Base-by-base conservation (phyloP, 208 protist genomes). In the Phytomonas francai region DNA sequence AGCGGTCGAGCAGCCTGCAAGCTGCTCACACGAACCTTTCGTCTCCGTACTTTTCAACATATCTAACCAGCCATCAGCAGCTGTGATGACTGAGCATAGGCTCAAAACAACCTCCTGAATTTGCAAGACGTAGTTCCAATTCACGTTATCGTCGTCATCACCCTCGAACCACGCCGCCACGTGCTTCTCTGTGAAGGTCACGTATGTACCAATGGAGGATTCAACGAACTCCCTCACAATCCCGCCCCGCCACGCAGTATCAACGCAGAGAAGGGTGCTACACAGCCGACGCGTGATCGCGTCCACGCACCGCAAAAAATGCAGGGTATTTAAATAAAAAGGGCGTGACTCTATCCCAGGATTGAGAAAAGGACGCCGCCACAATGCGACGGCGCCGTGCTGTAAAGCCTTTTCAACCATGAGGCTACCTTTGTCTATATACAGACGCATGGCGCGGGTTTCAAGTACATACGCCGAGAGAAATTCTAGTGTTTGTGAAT, bases 291-390 rank as follows among this genome's bases (percentile, higher is more conserved):
- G 77, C 65, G 82, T 36, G 9, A 89, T 64, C 9, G 86, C 83
- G 56, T 92, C 86, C 19, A 87, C 33, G 29, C 78, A 80, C 29
- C 83, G 73, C 62, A 84, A 57, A 29, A 89, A 73, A 67, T 85
- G 80, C 3, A 78, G 56, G 39, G 73, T 78, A 32, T 67, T 56
- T 16, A 67, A 54, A 69, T 76, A 68, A 27, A 73, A 59, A n/a
- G 65, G 65, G 60, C 42, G 65, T 0, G 42, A 22, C 12, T 63
- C 56, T 8, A 31, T 11, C 59, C 65, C 42, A 63, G 66, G 12
- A 29, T 16, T 60, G 30, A 92, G 63, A 56, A 87, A 84, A 22
- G 78, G 66, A 2, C 74, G 70, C 36, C 86, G 72, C 86, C 86
- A 92, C 51, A 92, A 57, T 32, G 73, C 76, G 36, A 54, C 22